Evolutionary conservation across 768 basidiomycete genomes (phyloP), one percentile per base, ranked within the genome.

Genomic region (Boletus vinaceobasis): DNA sequence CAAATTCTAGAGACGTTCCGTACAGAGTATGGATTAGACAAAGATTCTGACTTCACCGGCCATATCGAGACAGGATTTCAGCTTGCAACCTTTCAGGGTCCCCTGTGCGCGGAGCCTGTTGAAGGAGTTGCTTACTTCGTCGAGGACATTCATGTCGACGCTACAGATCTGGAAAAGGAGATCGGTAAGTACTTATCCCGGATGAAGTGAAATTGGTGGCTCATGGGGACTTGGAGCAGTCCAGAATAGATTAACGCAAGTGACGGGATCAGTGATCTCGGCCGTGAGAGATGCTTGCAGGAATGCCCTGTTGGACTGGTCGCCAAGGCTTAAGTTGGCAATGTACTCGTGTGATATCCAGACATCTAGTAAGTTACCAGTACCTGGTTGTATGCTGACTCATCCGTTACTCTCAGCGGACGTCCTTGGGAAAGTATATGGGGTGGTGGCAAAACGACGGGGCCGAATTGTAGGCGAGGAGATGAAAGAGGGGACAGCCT

Each of bases 261-360:
- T 94, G 26, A 86, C 88, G 2, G 97, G 97, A 14, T 94, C 94
- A 3, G 75, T 97, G 44, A 93, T 96, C 58, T 90, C 97, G 4
- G 81, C 86, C 4, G 85, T 92, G 38, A 83, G 87, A 69, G 97
- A 99, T 62, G 87, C 92, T 0, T 98, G 94, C 68, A 82, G 90
- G 55, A 88, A 85, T 60, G 94, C 90, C 1, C 69, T 99, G 53
- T 75, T 98, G 43, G 97, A 98, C 71, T 99, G 97, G 97, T 98
- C 95, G 2, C 97, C 97, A 14, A 79, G 97, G 53, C 79, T 99
- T 61, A 91, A 95, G 85, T 76, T 99, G 61, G 97, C 97, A 0
- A 98, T 98, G 93, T 99, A 99, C 70, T 87, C 89, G 13, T 99
- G 96, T 71, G 95, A 98, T 65, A 98, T 99, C 50, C 97, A 98